Evolutionary conservation across 148 eudicot species (phyloP).

Genomic region (Simmondsia chinensis): DNA sequence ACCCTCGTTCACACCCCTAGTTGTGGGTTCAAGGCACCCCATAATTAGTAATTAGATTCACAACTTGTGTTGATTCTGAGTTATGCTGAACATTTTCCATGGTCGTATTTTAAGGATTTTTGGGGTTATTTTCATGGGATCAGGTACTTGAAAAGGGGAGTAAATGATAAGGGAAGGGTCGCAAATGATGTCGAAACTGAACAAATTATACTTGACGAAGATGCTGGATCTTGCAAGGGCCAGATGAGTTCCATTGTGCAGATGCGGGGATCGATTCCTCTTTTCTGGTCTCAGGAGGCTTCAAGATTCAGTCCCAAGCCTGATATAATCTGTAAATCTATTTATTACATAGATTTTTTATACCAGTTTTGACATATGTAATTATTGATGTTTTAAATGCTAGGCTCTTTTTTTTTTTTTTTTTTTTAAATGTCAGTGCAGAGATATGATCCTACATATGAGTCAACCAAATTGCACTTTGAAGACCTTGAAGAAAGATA

Average conservation of each 20-base stretch:
- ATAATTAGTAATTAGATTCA: no score
- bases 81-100: background rate
- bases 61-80: no score
- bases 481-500: conserved; percentile 87
- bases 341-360: background rate
- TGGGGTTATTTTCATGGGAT: conserved; percentile 12
- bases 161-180: conserved; percentile 94
- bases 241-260: conserved; percentile 98
- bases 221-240: conserved; percentile 91
- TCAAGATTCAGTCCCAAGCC: conserved; percentile 98
- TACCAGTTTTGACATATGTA: background rate
- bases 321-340: conserved; percentile 77
- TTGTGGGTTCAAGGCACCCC: no score
- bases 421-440: conserved; percentile 54
- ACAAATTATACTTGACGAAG: conserved; percentile 93
- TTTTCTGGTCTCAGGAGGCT: conserved; percentile 98
- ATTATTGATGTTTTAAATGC: background rate
- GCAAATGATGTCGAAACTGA: conserved; percentile 99
- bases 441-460: conserved; percentile 99
- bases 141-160: conserved; percentile 95
- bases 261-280: conserved; percentile 99
- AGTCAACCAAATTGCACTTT: conserved; percentile 89
- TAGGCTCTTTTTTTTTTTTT: conserved; percentile 3
- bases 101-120: background rate
- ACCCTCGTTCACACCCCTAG: no score